Evolutionary conservation across 2,329 filamentous ascomycete species (phyloP).

Genomic region (Trichoderma atrobrunneum): DNA sequence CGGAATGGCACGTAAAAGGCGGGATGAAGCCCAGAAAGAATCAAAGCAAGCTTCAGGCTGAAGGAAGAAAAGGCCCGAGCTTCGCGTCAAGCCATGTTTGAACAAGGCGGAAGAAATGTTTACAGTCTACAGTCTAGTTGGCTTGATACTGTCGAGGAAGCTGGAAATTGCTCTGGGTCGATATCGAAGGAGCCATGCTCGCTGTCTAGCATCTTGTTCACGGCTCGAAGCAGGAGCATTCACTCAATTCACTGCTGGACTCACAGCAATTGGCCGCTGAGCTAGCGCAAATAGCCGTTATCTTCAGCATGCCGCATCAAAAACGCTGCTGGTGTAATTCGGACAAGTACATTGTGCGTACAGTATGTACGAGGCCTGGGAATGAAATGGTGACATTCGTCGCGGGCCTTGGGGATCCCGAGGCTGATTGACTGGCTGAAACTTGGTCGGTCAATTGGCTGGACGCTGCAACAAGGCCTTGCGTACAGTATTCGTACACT

Average conservation of each 20-base stretch:
- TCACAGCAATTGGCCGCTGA: not conserved
- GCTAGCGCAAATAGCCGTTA: not conserved
- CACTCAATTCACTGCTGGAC: not conserved
- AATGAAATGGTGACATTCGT: not conserved
- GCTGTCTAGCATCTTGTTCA: not conserved
- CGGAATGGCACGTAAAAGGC: not conserved
- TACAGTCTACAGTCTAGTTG: not conserved
- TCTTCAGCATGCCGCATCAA: not conserved
- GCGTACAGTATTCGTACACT: not conserved
- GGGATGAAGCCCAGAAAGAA: constrained; percentile 2
- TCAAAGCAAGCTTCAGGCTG: constrained; percentile 1
- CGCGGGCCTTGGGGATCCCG: not conserved
- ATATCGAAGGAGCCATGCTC: constrained; percentile 3
- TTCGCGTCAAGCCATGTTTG: not conserved
- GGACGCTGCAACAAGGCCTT: not conserved
- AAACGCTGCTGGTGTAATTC: not conserved
- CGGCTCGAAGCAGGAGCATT: not conserved
- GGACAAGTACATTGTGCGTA: not conserved
- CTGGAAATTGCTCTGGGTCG: not conserved
- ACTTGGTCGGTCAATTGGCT: not conserved
- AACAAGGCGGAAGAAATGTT: not conserved
- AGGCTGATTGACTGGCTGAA: not conserved
- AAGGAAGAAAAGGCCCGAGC: not conserved
- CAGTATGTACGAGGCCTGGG: not conserved
- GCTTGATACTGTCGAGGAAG: not conserved